A percentile compares a stretch with the other conserved stretches of the same genome.
Conservation (phyloP, 805 yeast species). For the Hanseniaspora jakobsenii region DNA sequence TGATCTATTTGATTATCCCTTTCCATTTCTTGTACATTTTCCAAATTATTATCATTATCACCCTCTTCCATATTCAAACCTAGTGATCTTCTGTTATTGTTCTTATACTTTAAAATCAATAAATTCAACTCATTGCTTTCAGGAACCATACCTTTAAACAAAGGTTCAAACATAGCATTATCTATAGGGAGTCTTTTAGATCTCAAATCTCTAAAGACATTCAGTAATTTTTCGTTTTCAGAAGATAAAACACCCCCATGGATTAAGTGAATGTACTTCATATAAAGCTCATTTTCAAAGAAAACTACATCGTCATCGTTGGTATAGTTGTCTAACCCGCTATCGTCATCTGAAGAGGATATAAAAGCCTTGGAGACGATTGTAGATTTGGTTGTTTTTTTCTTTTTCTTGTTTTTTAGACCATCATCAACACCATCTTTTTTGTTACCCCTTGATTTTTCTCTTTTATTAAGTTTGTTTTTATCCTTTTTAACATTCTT, state of each 20-base stretch:
- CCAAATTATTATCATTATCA: too few relatives aligned
- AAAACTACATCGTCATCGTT: constrained; percentile 20
- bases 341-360: constrained; percentile 25
- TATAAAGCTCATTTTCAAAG: constrained; percentile 28
- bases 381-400: constrained; percentile 12
- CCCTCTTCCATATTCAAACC: neutral
- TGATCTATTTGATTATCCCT: too few relatives aligned
- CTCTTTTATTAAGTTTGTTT: neutral
- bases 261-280: constrained; percentile 26
- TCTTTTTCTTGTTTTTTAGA: constrained; percentile 2
- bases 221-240: constrained; percentile 20
- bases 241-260: constrained; percentile 23
- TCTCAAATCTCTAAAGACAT: constrained; percentile 25
- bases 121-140: neutral
- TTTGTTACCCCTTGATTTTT: too few relatives aligned
- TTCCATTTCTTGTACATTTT: too few relatives aligned
- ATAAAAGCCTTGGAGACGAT: constrained; percentile 26
- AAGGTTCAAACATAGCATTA: constrained; percentile 19
- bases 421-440: constrained; percentile 8
- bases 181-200: constrained; percentile 20
- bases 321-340: constrained; percentile 20
- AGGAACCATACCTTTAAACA: constrained; percentile 25
- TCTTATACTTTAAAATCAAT: neutral
- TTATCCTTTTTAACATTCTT: constrained; percentile 2
- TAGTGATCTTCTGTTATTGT: too few relatives aligned